Conservation (phyloP, 2,329 filamentous ascomycete species). For the Daldinia sp. region DNA sequence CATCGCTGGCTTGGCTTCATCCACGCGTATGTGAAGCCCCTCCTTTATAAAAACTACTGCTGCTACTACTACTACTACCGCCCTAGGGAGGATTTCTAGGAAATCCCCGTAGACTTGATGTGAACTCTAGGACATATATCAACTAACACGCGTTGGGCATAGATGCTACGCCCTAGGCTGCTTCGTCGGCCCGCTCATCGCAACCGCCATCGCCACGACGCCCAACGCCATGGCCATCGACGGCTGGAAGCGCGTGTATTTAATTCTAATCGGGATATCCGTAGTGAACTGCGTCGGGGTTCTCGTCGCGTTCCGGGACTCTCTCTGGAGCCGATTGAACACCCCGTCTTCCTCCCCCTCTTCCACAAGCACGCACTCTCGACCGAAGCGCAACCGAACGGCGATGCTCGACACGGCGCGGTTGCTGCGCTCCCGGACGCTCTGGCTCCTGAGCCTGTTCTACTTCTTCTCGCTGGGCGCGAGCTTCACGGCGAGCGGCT, state of each 20-base stretch:
- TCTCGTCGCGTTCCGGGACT: constrained; percentile 63
- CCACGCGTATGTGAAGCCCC: constrained; percentile 58
- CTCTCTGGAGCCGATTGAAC: constrained; percentile 50
- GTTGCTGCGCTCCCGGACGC: constrained; percentile 58
- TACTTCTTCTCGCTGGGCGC: constrained; percentile 74
- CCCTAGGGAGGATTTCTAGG: background rate
- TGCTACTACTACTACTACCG: too few species aligned
- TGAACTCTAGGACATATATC: background rate
- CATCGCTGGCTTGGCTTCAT: constrained; percentile 74
- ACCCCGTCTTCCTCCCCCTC: background rate
- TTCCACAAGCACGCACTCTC: background rate
- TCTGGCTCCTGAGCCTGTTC: constrained; percentile 72
- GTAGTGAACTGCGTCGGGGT: constrained; percentile 63
- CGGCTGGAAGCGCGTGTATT: constrained; percentile 69
- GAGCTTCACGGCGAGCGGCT: constrained; percentile 67
- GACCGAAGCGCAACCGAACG: constrained; percentile 49
- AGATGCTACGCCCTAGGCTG: constrained; percentile 68
- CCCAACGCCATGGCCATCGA: constrained; percentile 42
- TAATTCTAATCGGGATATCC: constrained; percentile 65
- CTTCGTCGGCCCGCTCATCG: constrained; percentile 67
- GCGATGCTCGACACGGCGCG: constrained; percentile 59
- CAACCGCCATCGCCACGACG: constrained; percentile 61
- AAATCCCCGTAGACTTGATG: background rate
- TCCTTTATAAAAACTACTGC: background rate
- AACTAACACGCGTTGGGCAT: background rate